Evolutionary conservation across 73 alveolate genomes (phyloP), one percentile per base, ranked within the genome.

Genomic region (Diophrys appendiculata): DNA sequence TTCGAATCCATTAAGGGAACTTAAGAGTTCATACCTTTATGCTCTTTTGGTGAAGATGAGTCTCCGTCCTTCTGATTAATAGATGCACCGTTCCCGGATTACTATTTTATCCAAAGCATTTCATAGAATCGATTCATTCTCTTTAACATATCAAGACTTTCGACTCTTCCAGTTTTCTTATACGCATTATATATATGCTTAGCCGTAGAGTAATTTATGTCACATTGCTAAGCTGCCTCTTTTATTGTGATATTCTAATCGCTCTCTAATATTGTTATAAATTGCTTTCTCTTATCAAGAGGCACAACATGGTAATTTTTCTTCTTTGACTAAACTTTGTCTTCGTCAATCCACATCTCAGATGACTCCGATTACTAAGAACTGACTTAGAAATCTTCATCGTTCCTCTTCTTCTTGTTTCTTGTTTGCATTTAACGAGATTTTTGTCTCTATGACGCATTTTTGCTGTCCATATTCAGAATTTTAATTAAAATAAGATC

Each of bases 161-260:
- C 60, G 5, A 43, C 60, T 43, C 18, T 43, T 5, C 60, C 60
- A 11, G 60, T 43, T 18, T 43, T 43, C 18, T 70, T 69, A 28
- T 64, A 79, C 11, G 26, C 76, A 29, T 79, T 79, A 25, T 67
- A 53, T 22, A 79, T 79, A 52, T 79, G 88, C 54, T 79, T 79
- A 2, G 88, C 88, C 0, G 88, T 79, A 2, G 81, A 69, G 68
- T 79, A 79, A 43, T 79, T 79, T 13, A 79, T 79, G 54, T 79
- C 73, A 70, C 72, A 24, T 32, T 53, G 52, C 25, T 34, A 3
- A 8, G 88, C 76, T 24, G 88, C 88, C 28, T 69, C 88, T 53
- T 79, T 79, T 1, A 79, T 79, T 26, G 88, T 79, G 18, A 43
- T 43, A 43, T 43, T 43, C n/a, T 5, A 18, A 43, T 43, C 18